Evolutionary conservation across 176 grass and related monocot species (phyloP).

Genomic region (Dactylis glomerata): DNA sequence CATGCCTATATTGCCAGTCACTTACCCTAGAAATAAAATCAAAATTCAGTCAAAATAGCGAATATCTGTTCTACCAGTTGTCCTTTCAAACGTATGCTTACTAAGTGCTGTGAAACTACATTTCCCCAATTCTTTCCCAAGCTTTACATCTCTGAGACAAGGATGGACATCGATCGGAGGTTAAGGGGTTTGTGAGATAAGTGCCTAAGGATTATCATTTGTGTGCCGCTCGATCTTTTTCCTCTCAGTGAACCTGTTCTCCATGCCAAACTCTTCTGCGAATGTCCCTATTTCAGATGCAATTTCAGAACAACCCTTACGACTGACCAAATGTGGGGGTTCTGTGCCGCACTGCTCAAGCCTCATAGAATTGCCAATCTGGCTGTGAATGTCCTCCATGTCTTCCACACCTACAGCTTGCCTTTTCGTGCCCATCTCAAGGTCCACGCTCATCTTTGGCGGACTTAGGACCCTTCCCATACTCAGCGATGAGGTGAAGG

Average conservation of each 20-base stretch:
- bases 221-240: constrained; percentile 34
- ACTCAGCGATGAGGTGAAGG: constrained; percentile 39
- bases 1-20: constrained; percentile 9
- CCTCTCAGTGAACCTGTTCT: constrained; percentile 41
- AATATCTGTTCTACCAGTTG: constrained; percentile 18
- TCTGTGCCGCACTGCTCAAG: constrained; percentile 63
- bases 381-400: constrained; percentile 66
- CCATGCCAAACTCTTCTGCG: constrained; percentile 61
- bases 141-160: neutral
- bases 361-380: constrained; percentile 53
- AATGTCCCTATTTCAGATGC: constrained; percentile 70
- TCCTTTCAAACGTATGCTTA: no score
- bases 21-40: constrained; percentile 24
- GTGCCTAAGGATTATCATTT: constrained; percentile 22
- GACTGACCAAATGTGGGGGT: constrained; percentile 44
- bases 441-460: constrained; percentile 64
- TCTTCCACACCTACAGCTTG: constrained; percentile 53
- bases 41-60: neutral
- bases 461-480: constrained; percentile 34
- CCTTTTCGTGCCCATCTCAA: constrained; percentile 59
- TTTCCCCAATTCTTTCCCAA: neutral
- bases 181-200: neutral
- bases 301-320: constrained; percentile 58
- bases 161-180: neutral
- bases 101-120: no score